Percentiles rank a stretch among this genome's conserved stretches.
These are phyloP conservation scores for Adansonia digitata DNA, from an alignment of 345 rosid genomes.

Conservation along the genomic window DNA sequence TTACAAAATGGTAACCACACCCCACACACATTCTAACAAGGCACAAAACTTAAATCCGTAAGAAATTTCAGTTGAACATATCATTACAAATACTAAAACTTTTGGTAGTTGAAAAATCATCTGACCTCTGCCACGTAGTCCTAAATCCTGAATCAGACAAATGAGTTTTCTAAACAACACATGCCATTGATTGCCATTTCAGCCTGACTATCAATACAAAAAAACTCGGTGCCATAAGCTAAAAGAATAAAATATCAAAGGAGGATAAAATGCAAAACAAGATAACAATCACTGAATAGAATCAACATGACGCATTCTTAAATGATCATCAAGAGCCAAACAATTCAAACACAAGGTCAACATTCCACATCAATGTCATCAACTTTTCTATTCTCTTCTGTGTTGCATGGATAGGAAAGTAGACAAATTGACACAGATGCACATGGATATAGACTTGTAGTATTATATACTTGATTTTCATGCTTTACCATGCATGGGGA, in stretches of 20 bases:
- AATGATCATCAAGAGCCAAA: not conserved
- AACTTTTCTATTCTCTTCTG: not conserved
- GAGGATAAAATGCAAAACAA: not conserved
- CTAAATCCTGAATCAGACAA: no score
- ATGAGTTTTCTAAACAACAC: not conserved
- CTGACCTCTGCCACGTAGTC: no score
- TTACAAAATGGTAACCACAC: no score
- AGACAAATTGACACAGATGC: not conserved
- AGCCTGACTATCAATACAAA: conserved; percentile 15
- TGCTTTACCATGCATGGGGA: not conserved
- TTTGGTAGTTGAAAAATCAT: conserved; percentile 4
- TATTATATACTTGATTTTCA: not conserved
- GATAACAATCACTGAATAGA: not conserved
- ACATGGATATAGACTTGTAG: not conserved
- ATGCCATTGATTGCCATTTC: conserved; percentile 7
- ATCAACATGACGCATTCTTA: not conserved
- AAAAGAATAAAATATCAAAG: not conserved
- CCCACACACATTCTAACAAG: conserved; percentile 12
- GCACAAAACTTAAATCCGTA: conserved; percentile 14
- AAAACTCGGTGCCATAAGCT: not conserved
- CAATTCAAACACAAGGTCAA: not conserved
- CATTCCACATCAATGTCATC: not conserved
- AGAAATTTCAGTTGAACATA: conserved; percentile 8
- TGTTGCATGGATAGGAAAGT: not conserved
- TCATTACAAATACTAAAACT: conserved; percentile 19